A percentile compares a stretch with the other conserved stretches of the same genome.
These are phyloP conservation scores for Podospora comata DNA, from an alignment of 495 filamentous ascomycete species.

Conservation along the genomic window DNA sequence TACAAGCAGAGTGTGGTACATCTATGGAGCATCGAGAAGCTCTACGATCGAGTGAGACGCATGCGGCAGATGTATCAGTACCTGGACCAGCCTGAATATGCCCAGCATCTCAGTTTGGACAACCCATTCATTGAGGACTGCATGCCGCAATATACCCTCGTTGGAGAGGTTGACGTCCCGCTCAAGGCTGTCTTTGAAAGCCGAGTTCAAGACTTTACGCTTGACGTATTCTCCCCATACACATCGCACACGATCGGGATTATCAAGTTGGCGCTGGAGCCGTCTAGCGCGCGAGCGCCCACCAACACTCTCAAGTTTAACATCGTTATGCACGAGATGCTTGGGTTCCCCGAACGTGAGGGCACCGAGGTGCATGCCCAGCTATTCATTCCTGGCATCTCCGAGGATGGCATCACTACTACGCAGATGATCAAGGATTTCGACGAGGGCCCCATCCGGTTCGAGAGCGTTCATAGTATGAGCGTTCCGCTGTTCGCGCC, in stretches of 20 bases:
- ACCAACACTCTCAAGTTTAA: slow-evolving; percentile 96
- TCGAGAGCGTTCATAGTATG: slow-evolving; percentile 98
- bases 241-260: slow-evolving; percentile 86
- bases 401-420: slow-evolving; percentile 87
- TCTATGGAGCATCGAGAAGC: slow-evolving; percentile 91
- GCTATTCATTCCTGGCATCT: slow-evolving; percentile 88
- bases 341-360: slow-evolving; percentile 94
- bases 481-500: slow-evolving; percentile 86
- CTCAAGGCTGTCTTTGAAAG: slow-evolving; percentile 92
- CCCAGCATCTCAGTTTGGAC: slow-evolving; percentile 73
- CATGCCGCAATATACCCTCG: slow-evolving; percentile 85
- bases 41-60: slow-evolving; percentile 76
- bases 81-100: slow-evolving; percentile 87
- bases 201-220: slow-evolving; percentile 86
- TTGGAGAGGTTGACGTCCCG: slow-evolving; percentile 93
- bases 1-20: slow-evolving; percentile 84
- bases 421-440: slow-evolving; percentile 94
- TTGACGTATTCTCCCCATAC: slow-evolving; percentile 90
- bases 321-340: slow-evolving; percentile 95
- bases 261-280: slow-evolving; percentile 85
- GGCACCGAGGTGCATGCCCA: slow-evolving; percentile 95
- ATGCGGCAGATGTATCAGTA: slow-evolving; percentile 99
- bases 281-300: slow-evolving; percentile 88
- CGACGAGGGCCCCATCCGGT: slow-evolving; percentile 89
- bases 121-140: slow-evolving; percentile 87